Evolutionary conservation across 371 early-diverging fungal genomes (phyloP), one percentile per base, ranked within the genome.

Genomic region (Saksenaea oblongispora): DNA sequence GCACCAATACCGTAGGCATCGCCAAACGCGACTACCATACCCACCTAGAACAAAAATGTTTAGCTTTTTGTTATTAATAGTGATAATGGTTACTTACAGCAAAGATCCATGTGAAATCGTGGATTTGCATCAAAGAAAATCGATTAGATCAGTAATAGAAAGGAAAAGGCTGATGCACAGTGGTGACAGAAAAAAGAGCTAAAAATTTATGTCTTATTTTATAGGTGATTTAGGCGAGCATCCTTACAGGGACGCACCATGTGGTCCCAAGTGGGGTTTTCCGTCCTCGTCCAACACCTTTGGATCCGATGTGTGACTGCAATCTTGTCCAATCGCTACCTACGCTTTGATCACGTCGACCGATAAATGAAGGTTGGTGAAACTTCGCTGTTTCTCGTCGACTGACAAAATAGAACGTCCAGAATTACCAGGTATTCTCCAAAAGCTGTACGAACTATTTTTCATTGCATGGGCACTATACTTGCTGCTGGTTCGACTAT

Each of bases 1-100:
- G 95, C 94, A 66, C 95, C 94, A 58, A 91, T 89, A 62, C 89
- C 61, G 26, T 62, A 61, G 35, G 89, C 90, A 64, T 91, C 91
- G 31, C 75, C 58, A 64, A 88, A 86, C 39, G 91, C 84, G 24
- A 88, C 79, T 34, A 89, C 72, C 67, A 92, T 76, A 58, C 85
- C 87, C 18, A 47, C 51, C 51, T 47, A 22, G 22, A 47, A 10
- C 3, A 26, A 18, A 0, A 47, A 2, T 18, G 22, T 8, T 22
- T 22, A 0, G 51, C 17, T 22, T 18, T 47, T 18, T 47, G 51
- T 18, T 47, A 17, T n/a, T 10, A 3, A 47, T 47, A 7, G 10
- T 18, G 27, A 10, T 39, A n/a, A 1, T 1, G 10, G 5, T 0
- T 22, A 10, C 51, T 47, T 47, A 93, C 66, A 28, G 76, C 91